Conservation (phyloP, 2,329 filamentous ascomycete genomes). For the Nectriaceae sp. region DNA sequence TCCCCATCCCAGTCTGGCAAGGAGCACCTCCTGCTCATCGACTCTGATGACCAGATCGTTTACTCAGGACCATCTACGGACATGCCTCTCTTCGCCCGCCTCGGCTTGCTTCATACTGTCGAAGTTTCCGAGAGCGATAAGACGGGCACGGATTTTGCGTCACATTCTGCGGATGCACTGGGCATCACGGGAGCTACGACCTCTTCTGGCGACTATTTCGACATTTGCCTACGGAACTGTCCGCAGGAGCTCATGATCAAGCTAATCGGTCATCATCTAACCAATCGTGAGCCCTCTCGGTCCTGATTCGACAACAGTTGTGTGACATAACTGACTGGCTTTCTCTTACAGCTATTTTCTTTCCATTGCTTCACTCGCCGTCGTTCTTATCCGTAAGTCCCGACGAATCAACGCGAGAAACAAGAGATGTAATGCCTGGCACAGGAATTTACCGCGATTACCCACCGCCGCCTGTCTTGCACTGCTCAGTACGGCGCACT, state of each 20-base stretch:
- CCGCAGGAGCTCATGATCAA: background rate
- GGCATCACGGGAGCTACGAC: background rate
- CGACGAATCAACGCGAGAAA: background rate
- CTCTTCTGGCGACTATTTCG: background rate
- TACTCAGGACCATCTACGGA: background rate
- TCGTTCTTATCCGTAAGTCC: background rate
- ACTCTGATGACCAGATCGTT: background rate
- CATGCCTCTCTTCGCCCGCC: background rate
- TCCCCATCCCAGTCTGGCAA: background rate
- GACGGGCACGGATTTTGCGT: background rate
- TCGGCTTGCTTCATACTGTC: background rate
- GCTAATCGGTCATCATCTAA: background rate
- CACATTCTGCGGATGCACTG: background rate
- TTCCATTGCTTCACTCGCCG: background rate
- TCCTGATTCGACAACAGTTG: background rate
- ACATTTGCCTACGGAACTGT: background rate
- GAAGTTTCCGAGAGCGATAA: background rate
- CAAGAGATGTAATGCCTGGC: background rate
- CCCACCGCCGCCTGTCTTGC: background rate
- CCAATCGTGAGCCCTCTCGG: background rate
- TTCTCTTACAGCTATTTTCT: background rate
- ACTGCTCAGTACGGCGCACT: background rate
- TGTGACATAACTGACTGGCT: background rate
- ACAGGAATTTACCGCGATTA: background rate
- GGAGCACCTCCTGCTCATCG: background rate